A percentile compares a stretch with the other conserved stretches of the same genome.
These are phyloP conservation scores for Rhynchosporium secalis DNA, from an alignment of 2,329 filamentous ascomycete species.

Conservation along the genomic window DNA sequence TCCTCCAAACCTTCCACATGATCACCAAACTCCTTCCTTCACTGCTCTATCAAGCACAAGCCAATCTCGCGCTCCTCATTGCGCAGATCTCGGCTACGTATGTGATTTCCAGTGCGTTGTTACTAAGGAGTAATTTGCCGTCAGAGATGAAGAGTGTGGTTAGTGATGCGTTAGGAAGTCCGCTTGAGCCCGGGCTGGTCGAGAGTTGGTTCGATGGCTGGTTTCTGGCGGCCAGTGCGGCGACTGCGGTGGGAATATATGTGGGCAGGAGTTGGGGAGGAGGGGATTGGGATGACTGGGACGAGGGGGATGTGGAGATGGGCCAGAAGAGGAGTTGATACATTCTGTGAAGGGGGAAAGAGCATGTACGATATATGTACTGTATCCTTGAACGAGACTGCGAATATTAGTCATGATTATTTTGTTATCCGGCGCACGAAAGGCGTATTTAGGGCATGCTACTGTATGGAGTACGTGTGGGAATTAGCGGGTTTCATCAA, in stretches of 20 bases:
- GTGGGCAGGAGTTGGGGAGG: slow-evolving; percentile 60
- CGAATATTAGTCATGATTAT: neutral
- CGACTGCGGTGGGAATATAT: slow-evolving; percentile 72
- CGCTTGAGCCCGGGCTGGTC: slow-evolving; percentile 67
- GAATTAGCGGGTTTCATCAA: too few relatives aligned
- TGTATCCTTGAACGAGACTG: neutral
- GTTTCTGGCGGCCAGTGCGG: slow-evolving; percentile 69
- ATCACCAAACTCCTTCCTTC: slow-evolving; percentile 76
- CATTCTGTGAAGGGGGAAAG: neutral
- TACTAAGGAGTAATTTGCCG: slow-evolving; percentile 77
- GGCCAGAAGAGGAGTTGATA: slow-evolving; percentile 65
- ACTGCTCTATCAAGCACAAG: slow-evolving; percentile 67
- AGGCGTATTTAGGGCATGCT: too few relatives aligned
- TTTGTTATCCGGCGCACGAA: too few relatives aligned
- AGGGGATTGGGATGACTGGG: slow-evolving; percentile 57
- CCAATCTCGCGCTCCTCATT: slow-evolving; percentile 76
- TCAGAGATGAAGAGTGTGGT: slow-evolving; percentile 75
- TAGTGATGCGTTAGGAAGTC: slow-evolving; percentile 73
- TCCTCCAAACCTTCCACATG: slow-evolving; percentile 81
- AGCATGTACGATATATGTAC: neutral
- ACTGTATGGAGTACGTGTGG: too few relatives aligned
- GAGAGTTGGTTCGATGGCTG: slow-evolving; percentile 87
- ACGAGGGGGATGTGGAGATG: slow-evolving; percentile 66
- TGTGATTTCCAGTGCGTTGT: slow-evolving; percentile 75
- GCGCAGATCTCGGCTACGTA: slow-evolving; percentile 83